These are phyloP conservation scores for Blumeriella jaapii DNA, from an alignment of 2,329 filamentous ascomycete species.

Conservation along the genomic window DNA sequence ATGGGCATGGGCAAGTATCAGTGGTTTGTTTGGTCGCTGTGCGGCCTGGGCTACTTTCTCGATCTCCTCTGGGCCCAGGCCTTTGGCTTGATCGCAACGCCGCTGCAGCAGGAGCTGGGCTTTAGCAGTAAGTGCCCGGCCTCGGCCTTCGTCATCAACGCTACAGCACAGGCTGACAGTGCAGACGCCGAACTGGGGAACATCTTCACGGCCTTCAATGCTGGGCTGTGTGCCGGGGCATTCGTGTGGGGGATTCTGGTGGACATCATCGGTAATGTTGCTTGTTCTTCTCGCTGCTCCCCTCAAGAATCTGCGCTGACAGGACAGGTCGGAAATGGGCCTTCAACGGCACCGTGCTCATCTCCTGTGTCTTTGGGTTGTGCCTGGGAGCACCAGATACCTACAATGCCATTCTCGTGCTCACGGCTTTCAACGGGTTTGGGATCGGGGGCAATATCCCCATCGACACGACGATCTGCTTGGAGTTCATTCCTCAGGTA, in stretches of 20 bases:
- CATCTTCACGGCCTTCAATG: slow-evolving; percentile 15
- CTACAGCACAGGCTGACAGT: too few relatives aligned
- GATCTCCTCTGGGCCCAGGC: slow-evolving; percentile 22
- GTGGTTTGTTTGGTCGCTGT: slow-evolving; percentile 21
- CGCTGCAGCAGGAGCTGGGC: slow-evolving; percentile 16
- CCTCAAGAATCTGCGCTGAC: not conserved
- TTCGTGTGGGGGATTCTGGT: slow-evolving; percentile 19
- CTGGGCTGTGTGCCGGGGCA: slow-evolving; percentile 17
- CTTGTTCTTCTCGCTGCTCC: not conserved
- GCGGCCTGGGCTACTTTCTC: slow-evolving; percentile 23
- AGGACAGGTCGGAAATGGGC: slow-evolving; percentile 17
- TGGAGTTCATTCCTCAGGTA: slow-evolving; percentile 22
- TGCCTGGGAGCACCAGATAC: slow-evolving; percentile 13
- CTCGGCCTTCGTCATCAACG: too few relatives aligned
- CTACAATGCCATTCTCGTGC: slow-evolving; percentile 13
- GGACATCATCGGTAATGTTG: slow-evolving; percentile 17
- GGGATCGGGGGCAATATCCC: slow-evolving; percentile 24
- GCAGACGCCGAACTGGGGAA: slow-evolving; percentile 12
- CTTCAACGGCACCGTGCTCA: slow-evolving; percentile 19
- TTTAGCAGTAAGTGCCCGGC: slow-evolving; percentile 13
- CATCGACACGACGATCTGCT: slow-evolving; percentile 22
- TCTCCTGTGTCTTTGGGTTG: slow-evolving; percentile 16
- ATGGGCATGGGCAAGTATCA: slow-evolving; percentile 22
- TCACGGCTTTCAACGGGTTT: slow-evolving; percentile 16
- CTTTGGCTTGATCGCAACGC: slow-evolving; percentile 18